Base-by-base conservation (phyloP, 2,329 filamentous ascomycete species). In the Ceratocystiopsis brevicomis region DNA sequence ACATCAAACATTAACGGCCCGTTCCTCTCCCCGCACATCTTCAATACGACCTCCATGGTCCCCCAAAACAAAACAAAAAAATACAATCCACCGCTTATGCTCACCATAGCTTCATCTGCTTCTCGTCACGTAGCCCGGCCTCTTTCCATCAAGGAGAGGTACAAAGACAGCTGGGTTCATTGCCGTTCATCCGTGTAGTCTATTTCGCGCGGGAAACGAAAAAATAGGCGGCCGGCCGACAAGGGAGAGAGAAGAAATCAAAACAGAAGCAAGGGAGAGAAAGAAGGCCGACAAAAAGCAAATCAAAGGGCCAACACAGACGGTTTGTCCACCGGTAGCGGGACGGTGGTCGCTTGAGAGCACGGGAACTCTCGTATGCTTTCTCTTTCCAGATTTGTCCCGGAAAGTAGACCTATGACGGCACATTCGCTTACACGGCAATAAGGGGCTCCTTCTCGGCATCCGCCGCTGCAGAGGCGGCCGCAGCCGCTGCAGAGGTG, bases 381-480 rank as follows among this genome's bases (percentile, higher is more conserved):
- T 30, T 30, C 25, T 30, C 10, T 11, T 30, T 30, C 25, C 25
- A 30, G 25, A 30, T 30, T 9, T 30, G 8, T 2, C 25, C 25
- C 25, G 25, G 25, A 30, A 11, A 30, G 25, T 2, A 30, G 25
- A 30, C 8, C 2, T 25, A 41, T 3, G 3, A 41, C 2, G 6
- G 35, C 16, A 11, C 16, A 21, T 12, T 3, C 11, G n/a, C 37
- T 44, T 51, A 51, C 34, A 41, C n/a, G 9, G 47, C 41, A 37
- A 50, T 41, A 34, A 52, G 51, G 17, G 51, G 48, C 42, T 53
- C 53, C 44, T 56, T 50, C 25, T 54, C 51, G 16, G 36, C 32
- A 13, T 32, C 18, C 35, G 30, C 14, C 39, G 61, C 25, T 10
- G 25, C 25, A 11, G 25, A 30, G 10, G 25, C 10, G 25, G 25